A percentile compares a stretch with the other conserved stretches of the same genome.
Conservation (phyloP, 73 alveolate species). For the Tetrahymena thermophila region DNA sequence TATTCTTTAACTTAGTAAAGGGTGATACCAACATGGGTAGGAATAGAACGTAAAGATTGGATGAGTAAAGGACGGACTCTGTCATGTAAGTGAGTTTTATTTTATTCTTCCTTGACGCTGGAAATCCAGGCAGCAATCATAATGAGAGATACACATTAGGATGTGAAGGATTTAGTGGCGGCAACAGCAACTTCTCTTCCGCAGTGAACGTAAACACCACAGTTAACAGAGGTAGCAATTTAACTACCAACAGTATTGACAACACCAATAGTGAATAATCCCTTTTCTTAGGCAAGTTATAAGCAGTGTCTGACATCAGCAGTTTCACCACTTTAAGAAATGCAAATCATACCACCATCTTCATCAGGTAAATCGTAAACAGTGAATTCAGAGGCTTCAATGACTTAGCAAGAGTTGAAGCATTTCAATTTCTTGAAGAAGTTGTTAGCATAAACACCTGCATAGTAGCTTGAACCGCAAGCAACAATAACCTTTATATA, state of each 20-base stretch:
- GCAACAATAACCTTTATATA: slow-evolving; percentile 45
- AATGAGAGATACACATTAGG: slow-evolving; percentile 32
- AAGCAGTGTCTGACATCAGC: slow-evolving; percentile 63
- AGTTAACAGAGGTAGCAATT: slow-evolving; percentile 65
- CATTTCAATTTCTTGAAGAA: slow-evolving; percentile 35
- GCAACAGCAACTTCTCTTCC: slow-evolving; percentile 93
- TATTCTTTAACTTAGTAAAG: slow-evolving; percentile 28
- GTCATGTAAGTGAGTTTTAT: slow-evolving; percentile 1
- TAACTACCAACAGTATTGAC: slow-evolving; percentile 73
- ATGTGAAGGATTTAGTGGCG: slow-evolving; percentile 74
- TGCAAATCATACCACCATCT: slow-evolving; percentile 62
- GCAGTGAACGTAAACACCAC: slow-evolving; percentile 86
- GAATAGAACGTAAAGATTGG: slow-evolving; percentile 24
- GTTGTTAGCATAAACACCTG: slow-evolving; percentile 53
- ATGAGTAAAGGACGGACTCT: slow-evolving; percentile 9
- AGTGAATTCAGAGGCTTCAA: slow-evolving; percentile 61
- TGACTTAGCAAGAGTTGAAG: slow-evolving; percentile 57
- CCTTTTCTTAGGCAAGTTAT: slow-evolving; percentile 32
- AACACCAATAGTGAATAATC: slow-evolving; percentile 59
- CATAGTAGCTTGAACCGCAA: slow-evolving; percentile 68
- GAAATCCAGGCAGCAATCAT: slow-evolving; percentile 48
- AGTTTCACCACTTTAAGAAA: slow-evolving; percentile 85
- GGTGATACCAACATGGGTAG: slow-evolving; percentile 42
- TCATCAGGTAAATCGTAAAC: slow-evolving; percentile 36
- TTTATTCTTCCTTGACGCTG: slow-evolving; percentile 21